Base-by-base conservation (phyloP, 2,329 filamentous ascomycete genomes). In the Ilyonectria sp. region DNA sequence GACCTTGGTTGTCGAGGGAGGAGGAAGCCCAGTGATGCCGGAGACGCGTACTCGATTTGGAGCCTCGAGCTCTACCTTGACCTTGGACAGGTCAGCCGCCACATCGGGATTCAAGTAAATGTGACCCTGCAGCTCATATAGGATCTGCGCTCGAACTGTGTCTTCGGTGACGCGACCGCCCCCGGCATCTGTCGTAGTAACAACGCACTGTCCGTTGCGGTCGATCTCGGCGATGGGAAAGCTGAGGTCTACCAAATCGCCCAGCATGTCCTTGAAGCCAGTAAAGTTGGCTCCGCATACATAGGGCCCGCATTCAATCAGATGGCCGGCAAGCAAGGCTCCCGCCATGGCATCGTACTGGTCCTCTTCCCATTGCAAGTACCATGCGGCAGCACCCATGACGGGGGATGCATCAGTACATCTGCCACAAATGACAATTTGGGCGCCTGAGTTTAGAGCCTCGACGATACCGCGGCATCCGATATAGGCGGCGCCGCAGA, bases 311-410 rank as follows among this genome's bases (percentile, higher is more conserved):
- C 47, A 50, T 26, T 31, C 47, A 31, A 50, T 50, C n/a, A 50
- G 29, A 50, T 50, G 47, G 19, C 47, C 47, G 6, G 47, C 47
- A 50, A 50, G 17, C n/a, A 50, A 26, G 6, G 19, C n/a, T n/a
- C 29, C 21, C 2, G 47, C 47, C 6, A 50, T 21, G 7, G 21
- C 7, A 26, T 50, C 47, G 47, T 23, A 50, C 2, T 31, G 10
- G 47, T 11, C 13, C 7, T 26, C n/a, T 21, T 26, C 10, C 47
- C 47, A 50, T 23, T 80, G 77, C 58, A 89, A 82, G 84, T 87
- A 90, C 79, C 82, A 90, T 73, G 84, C 84, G 0, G 87, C 87
- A 0, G 86, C 86, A 0, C 85, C 88, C 65, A 90, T 88, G 0
- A 88, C 86, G 0, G 85, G 86, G 3, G 82, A 84, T 0, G 86